Base-by-base conservation (phyloP, 1,284 basidiomycete genomes). In the Ustilago tritici region DNA sequence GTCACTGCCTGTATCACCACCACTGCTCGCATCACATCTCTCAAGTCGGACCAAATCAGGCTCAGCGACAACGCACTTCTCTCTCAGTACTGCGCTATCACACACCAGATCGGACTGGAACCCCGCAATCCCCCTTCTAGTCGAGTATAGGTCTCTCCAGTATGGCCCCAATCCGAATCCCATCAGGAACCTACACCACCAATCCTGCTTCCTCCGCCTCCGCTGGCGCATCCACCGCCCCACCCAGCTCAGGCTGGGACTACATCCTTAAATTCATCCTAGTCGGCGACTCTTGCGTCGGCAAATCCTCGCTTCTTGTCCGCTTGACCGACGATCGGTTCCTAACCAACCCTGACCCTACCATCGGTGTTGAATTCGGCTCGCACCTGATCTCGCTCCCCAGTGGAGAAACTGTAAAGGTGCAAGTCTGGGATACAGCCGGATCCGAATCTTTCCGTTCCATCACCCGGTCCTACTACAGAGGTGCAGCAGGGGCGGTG, bases 291-390 rank as follows among this genome's bases (percentile, higher is more conserved):
- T 76, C 82, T 2, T 78, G 77, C 32, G 84, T 85, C 0, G 84
- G 84, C 28, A 85, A 85, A 56, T 84, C 83, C 1, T 82, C 83
- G 7, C 56, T 85, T 14, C 73, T 85, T 3, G 78, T 85, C 1
- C 75, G 83, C 0, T 66, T 85, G 11, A 85, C 84, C 23, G 84
- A 85, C 32, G 79, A 85, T 32, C 76, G 82, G 0, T 85, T 84
- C 64, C 65, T 85, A 10, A 57, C 76, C 49, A 76, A 82, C 19
- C 73, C 84, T 0, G 82, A 83, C 38, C 74, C 84, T 2, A 85
- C 84, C 12, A 83, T 85, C 35, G 84, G 84, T 9, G 84, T 85
- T 43, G 84, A 85, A 60, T 85, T 84, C 56, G 84, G 84, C 32
- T 78, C 80, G 41, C 82, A 85, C 36, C 68, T 82, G 10, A 72